Evolutionary conservation across 1,284 basidiomycete genomes (phyloP), one percentile per base, ranked within the genome.

Genomic region (Serendipita sp.): DNA sequence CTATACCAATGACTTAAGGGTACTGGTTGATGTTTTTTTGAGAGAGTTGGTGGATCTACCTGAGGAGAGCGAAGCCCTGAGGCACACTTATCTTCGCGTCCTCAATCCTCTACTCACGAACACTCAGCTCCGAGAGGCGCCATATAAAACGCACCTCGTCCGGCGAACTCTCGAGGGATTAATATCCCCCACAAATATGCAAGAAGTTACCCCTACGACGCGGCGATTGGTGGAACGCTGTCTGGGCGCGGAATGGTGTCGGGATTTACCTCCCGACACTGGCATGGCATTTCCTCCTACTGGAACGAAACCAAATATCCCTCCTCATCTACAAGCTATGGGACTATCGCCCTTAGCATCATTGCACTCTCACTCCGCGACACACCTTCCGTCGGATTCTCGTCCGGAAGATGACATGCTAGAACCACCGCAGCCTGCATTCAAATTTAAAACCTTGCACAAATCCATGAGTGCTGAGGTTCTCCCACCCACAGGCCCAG

Each of bases 21-120:
- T 99, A 1, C 78, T 99, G 8, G 91, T 98, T 8, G 95, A 99
- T 70, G 93, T 99, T 2, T 97, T 99, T 69, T 80, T 99, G 34
- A 85, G 95, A 47, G 93, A 96, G 71, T 77, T 99, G 38, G 81
- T 84, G 15, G 88, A 98, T 72, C 77, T 99, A 26, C 93, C 93
- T 62, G 94, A 98, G 64, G 92, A 96, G 45, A 87, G 84, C 68
- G 92, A 97, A 76, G 91, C 93, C 64, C 79, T 99, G 43, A 88
- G 93, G 38, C 95, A 99, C 72, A 98, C 95, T 0, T 99, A 95
- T 71, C 84, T 99, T 17, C 88, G 95, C 13, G 96, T 99, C 1
- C 79, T 99, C 3, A 92, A 98, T 70, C 95, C 95, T 0, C 83
- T 99, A 2, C 80, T 99, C 30, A 93, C 90, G 15, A 92, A 92